Base-by-base conservation (phyloP, 2,329 filamentous ascomycete genomes). In the Phoma sp. region DNA sequence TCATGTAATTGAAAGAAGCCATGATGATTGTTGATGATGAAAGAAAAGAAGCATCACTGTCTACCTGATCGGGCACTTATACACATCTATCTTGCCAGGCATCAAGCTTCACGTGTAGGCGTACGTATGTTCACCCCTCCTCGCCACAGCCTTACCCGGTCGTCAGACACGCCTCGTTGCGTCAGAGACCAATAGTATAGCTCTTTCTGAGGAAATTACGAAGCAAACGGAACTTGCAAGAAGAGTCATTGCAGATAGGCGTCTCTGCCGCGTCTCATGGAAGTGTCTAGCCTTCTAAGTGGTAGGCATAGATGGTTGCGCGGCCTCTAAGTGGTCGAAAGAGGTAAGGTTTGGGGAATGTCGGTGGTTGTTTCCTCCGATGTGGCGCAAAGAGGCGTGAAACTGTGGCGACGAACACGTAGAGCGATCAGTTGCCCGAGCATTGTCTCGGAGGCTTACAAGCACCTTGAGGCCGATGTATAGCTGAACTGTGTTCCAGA, bases 1-100 rank as follows among this genome's bases (percentile, higher is more conserved):
- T 78, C 66, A 83, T 80, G 53, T 78, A 76, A 55, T 84, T 73
- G 48, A 51, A 47, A 60, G 80, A 80, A 66, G 82, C 78, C 82
- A 84, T 84, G 52, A 59, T 53, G 47, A 36, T 45, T 37, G 26
- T 54, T 46, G 48, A 46, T 53, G 47, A 56, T 50, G 30, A 46
- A 53, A 43, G 20, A 40, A 28, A 56, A 51, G 34, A 49, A 54
- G 18, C 47, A 23, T 7, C 33, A 57, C 28, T 33, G 5, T 42
- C 53, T 56, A 62, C 49, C 54, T 56, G 36, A 47, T 57, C 42
- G 14, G 39, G 42, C 36, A 57, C 57, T 69, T 72, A 71, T 72
- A 69, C 61, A 64, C 39, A 46, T 32, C 12, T 21, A 51, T 18
- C 10, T 26, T 47, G 57, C 56, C 43, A 73, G 69, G 69, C 69